A percentile compares a stretch with the other conserved stretches of the same genome.
Conservation (phyloP, 2,329 filamentous ascomycete species). For the Penicillium olsonii region DNA sequence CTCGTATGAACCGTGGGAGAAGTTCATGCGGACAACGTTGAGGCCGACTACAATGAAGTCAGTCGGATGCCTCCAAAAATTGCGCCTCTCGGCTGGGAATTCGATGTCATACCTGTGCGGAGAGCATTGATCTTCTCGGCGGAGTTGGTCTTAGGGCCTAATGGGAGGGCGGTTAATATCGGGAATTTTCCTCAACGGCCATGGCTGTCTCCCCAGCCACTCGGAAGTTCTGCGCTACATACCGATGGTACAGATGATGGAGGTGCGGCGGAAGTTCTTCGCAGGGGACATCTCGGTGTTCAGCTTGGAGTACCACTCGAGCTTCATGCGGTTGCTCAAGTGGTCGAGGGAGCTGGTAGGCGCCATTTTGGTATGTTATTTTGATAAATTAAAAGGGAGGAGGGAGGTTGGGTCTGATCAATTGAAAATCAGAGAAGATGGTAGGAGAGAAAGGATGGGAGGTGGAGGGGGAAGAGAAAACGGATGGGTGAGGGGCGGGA, state of each 20-base stretch:
- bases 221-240: constrained; percentile 28
- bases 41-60: constrained; percentile 66
- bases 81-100: neutral
- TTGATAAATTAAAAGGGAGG: constrained; percentile 12
- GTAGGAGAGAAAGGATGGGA: constrained; percentile 15
- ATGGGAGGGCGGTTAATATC: constrained; percentile 25
- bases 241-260: constrained; percentile 98
- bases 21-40: constrained; percentile 99
- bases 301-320: constrained; percentile 73
- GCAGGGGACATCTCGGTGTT: constrained; percentile 86
- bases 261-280: constrained; percentile 91
- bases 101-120: constrained; percentile 58
- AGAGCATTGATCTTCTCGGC: constrained; percentile 95
- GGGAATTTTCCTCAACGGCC: neutral
- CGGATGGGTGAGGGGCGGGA: constrained; percentile 29
- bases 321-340: constrained; percentile 72
- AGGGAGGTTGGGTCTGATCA: constrained; percentile 11
- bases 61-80: constrained; percentile 18
- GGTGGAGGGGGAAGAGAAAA: constrained; percentile 22
- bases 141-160: constrained; percentile 95
- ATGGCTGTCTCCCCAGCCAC: neutral
- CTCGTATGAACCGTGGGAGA: constrained; percentile 89
- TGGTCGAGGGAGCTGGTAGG: constrained; percentile 84
- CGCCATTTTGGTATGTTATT: constrained; percentile 51
- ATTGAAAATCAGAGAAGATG: constrained; percentile 16